A percentile compares a stretch with the other conserved stretches of the same genome.
Evolutionary conservation across 116 monocot genomes (phyloP).

Genomic region (Phalaenopsis hybrid): DNA sequence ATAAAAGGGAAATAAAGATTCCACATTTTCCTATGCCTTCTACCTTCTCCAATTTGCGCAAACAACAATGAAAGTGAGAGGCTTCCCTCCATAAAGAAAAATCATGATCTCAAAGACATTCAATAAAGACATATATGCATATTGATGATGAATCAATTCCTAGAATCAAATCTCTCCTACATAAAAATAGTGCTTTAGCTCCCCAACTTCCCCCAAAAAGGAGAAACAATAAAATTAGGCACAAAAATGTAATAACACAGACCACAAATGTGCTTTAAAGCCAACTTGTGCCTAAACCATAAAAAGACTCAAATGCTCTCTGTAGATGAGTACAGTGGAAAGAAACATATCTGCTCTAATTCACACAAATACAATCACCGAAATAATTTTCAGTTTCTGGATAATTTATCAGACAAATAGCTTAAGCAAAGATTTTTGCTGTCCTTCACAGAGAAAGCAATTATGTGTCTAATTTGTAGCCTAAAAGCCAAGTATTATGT

Average conservation of each 20-base stretch:
- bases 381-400: neutral
- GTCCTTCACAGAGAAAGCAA: neutral
- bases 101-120: neutral
- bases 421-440: neutral
- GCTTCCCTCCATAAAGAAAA: neutral
- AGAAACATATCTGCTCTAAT: neutral
- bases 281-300: neutral
- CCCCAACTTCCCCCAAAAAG: neutral
- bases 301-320: neutral
- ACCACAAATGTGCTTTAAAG: too few relatives aligned
- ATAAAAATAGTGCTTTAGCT: too few relatives aligned
- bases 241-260: too few relatives aligned
- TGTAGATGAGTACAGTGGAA: neutral
- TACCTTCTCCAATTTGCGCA: neutral
- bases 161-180: too few relatives aligned
- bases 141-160: neutral
- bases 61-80: neutral
- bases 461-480: neutral
- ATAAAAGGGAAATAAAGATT: neutral
- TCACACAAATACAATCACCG: too few relatives aligned
- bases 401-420: neutral
- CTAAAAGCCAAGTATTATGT: neutral
- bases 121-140: slow-evolving; percentile 2
- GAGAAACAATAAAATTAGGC: neutral
- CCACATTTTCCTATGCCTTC: neutral